A percentile compares a stretch with the other conserved stretches of the same genome.
Conservation (phyloP, 345 rosid genomes). For the Diplotaxis tenuifolia region DNA sequence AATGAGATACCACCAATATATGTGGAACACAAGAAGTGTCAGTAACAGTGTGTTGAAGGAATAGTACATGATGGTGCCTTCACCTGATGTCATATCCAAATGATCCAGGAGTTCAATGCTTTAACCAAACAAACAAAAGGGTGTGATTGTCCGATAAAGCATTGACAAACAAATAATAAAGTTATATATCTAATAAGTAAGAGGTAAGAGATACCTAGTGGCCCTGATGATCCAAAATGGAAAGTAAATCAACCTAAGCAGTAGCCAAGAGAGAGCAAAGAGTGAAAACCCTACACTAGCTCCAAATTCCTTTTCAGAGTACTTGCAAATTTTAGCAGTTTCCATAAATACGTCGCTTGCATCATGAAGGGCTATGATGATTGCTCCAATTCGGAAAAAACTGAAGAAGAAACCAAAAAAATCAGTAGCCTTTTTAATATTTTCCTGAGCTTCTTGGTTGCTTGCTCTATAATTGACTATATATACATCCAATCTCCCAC, state of each 20-base stretch:
- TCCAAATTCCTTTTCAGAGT: slow-evolving; percentile 76
- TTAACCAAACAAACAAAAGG: slow-evolving; percentile 31
- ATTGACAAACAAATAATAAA: background rate
- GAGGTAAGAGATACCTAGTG: slow-evolving; percentile 51
- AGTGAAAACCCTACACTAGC: slow-evolving; percentile 87
- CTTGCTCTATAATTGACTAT: background rate
- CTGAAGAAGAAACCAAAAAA: slow-evolving; percentile 45
- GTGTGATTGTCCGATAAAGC: slow-evolving; percentile 4
- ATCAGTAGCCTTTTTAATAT: too few species aligned
- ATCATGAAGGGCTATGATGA: slow-evolving; percentile 86
- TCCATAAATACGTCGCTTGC: slow-evolving; percentile 87
- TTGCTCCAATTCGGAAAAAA: slow-evolving; percentile 76
- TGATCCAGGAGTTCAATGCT: slow-evolving; percentile 51
- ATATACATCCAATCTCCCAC: background rate
- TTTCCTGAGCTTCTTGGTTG: background rate
- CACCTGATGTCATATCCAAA: slow-evolving; percentile 52
- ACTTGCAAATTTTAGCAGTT: slow-evolving; percentile 87
- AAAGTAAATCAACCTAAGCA: slow-evolving; percentile 77
- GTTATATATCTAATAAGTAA: background rate
- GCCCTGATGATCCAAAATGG: slow-evolving; percentile 83
- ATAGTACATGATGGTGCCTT: slow-evolving; percentile 53
- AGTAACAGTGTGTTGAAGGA: slow-evolving; percentile 82
- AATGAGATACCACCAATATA: slow-evolving; percentile 97
- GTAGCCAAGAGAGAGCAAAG: slow-evolving; percentile 85
- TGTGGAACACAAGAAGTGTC: slow-evolving; percentile 83